Percentiles rank a stretch among this genome's conserved stretches.
phyloP scores from a whole-genome alignment of 1,139 yeast species.

The Lodderomyces parapsilosis region DNA sequence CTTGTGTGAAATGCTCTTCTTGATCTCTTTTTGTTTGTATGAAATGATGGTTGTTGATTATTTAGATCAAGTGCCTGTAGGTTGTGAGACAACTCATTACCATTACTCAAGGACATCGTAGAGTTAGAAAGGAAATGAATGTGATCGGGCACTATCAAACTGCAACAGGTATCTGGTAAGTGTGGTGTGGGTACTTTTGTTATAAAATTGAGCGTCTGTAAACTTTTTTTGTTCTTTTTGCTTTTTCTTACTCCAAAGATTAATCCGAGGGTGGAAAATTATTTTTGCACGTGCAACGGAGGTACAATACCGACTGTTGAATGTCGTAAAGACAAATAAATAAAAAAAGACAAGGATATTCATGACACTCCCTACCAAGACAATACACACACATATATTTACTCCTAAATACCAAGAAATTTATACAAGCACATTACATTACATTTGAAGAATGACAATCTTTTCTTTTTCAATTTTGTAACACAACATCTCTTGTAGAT shows the following conservation, averaged over 20 bases:
- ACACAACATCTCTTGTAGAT: too few species aligned
- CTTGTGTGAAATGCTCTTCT: constrained; percentile 47
- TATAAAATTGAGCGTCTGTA: too few species aligned
- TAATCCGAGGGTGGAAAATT: neutral
- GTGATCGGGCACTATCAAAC: too few species aligned
- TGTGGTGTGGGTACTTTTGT: too few species aligned
- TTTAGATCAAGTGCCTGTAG: constrained; percentile 12
- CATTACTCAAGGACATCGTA: neutral
- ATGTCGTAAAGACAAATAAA: too few species aligned
- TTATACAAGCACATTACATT: neutral
- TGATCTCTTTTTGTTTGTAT: constrained; percentile 37
- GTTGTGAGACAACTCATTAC: constrained; percentile 7
- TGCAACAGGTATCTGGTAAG: too few species aligned
- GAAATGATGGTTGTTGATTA: constrained; percentile 4
- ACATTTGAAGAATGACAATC: too few species aligned
- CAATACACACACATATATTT: too few species aligned
- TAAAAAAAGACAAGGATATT: too few species aligned
- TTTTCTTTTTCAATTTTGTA: too few species aligned
- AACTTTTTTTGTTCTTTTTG: neutral
- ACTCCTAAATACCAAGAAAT: neutral
- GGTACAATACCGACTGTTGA: neutral
- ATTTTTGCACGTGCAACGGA: neutral
- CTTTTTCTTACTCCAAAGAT: neutral
- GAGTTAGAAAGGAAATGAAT: too few species aligned
- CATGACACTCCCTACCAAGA: neutral